Base-by-base conservation (phyloP, 164 flowering plant genomes). In the Vitis rupestris region DNA sequence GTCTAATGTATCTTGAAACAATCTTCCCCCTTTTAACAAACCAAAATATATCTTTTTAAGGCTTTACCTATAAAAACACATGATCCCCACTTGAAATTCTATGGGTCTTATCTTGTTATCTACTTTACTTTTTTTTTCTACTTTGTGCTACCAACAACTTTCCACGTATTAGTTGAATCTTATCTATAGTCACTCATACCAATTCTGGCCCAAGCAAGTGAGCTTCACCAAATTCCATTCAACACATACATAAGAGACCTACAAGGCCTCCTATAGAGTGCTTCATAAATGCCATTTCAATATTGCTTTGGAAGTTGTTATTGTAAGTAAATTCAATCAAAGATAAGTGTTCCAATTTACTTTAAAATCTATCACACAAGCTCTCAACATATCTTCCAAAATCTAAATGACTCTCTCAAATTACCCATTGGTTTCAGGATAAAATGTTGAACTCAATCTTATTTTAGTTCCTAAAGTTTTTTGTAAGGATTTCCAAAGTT, bases 21-120 rank as follows among this genome's bases (percentile, higher is more conserved):
- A 68, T 14, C 13, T 67, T 68, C 10, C 70, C 63, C 16, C 29
- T 17, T 9, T 48, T 68, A 8, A 54, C 63, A 49, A 67, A 67
- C 3, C 29, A 10, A 8, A 59, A 29, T n/a, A 67, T 9, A 14
- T 37, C 70, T 19, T 68, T 58, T 1, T 12, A 0, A 1, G 53
- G 70, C 1, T 53, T 14, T 31, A 67, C 16, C 9, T 44, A 48
- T 0, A 58, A 3, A 44, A 68, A 58, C 8, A 68, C 37, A 23
- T 48, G 37, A 19, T 57, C 70, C 17, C 27, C 70, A 10, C 56
- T 13, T 58, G 16, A 47, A 68, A 68, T 5, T 68, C 70, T 5
- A 57, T 15, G 11, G 23, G 31, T 4, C 56, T 31, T 9, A 63
- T 16, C 13, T 8, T 9, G 3, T 1, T 3, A 56, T 68, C 54